Base-by-base conservation (phyloP, 306 rosid genomes). In the Lupinus albus region DNA sequence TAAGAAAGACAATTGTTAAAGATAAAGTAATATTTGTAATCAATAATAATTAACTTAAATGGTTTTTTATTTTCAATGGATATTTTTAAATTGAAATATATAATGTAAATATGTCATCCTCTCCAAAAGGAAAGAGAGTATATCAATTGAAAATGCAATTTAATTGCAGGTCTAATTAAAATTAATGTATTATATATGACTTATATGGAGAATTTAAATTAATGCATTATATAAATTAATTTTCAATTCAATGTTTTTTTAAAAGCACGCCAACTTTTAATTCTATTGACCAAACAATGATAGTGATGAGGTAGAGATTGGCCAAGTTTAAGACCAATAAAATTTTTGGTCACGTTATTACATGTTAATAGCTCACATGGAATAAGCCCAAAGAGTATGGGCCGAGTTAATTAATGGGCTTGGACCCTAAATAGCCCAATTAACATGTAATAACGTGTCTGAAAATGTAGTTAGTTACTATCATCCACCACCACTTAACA, bases 381-480 rank as follows among this genome's bases (percentile, higher is more conserved):
- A 10, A 42, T 1, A 11, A 42, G 13, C 13, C 47, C 49, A 45
- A 4, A 3, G 5, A 15, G 30, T 3, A 11, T 59, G 47, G 54
- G 39, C 7, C 11, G 20, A 21, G 48, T n/a, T 5, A 61, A 52
- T 21, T 44, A 13, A 64, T 42, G 77, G 65, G 71, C 71, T 46
- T 15, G 6, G 52, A 11, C 6, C 6, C 4, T 13, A 65, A 21
- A 9, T 16, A 28, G 66, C 59, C 59, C 64, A 68, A 68, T 18
- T n/a, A 4, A 10, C 8, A n/a, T 0, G 15, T n/a, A 17, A 2
- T n/a, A 17, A 2, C 25, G 39, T 7, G 73, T 28, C 38, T 5
- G 38, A 33, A 33, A 33, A 33, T 6, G 38, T 33, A 21, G 53
- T n/a, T 13, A 53, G 73, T 41, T 72, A 25, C 30, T 28, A 28